phyloP scores from a whole-genome alignment of 768 basidiomycete species.

The Austroboletus eburneus region DNA sequence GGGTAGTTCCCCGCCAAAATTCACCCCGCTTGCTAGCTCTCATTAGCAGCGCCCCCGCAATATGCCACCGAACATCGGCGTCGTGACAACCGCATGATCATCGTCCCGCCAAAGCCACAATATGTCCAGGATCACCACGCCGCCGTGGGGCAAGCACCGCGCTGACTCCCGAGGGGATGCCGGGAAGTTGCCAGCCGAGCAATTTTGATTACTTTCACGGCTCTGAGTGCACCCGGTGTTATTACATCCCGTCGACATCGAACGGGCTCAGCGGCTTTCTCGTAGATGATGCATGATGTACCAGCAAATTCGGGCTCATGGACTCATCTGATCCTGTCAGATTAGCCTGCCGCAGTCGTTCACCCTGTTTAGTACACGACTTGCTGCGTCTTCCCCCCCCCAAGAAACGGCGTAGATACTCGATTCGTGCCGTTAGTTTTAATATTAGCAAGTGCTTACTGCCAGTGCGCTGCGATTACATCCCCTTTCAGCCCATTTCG shows the following conservation, averaged over 20 bases:
- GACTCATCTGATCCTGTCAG: conserved; percentile 13
- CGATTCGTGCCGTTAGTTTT: conserved; percentile 6
- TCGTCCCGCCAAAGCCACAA: background rate
- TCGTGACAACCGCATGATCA: conserved; percentile 11
- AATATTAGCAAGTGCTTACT: background rate
- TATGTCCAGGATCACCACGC: background rate
- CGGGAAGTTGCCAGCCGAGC: conserved; percentile 16
- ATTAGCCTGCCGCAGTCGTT: conserved; percentile 19
- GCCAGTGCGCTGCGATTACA: background rate
- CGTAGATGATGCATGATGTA: conserved; percentile 28
- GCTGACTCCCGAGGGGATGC: conserved; percentile 15
- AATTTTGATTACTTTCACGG: conserved; percentile 20
- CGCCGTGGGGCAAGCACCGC: background rate
- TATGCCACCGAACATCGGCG: conserved; percentile 1
- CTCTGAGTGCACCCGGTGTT: conserved; percentile 11
- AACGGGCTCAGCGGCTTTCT: conserved; percentile 9
- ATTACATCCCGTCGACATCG: conserved; percentile 16
- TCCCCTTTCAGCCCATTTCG: background rate
- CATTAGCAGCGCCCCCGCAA: conserved; percentile 1
- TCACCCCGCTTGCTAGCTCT: conserved; percentile 9
- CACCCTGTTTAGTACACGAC: conserved; percentile 11
- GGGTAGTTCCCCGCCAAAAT: conserved; percentile 8
- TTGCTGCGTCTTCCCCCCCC: conserved; percentile 9
- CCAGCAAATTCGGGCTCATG: conserved; percentile 12
- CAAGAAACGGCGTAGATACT: conserved; percentile 3